Evolutionary conservation across 2,329 filamentous ascomycete genomes (phyloP), one percentile per base, ranked within the genome.

Genomic region (Colletotrichum sp.): DNA sequence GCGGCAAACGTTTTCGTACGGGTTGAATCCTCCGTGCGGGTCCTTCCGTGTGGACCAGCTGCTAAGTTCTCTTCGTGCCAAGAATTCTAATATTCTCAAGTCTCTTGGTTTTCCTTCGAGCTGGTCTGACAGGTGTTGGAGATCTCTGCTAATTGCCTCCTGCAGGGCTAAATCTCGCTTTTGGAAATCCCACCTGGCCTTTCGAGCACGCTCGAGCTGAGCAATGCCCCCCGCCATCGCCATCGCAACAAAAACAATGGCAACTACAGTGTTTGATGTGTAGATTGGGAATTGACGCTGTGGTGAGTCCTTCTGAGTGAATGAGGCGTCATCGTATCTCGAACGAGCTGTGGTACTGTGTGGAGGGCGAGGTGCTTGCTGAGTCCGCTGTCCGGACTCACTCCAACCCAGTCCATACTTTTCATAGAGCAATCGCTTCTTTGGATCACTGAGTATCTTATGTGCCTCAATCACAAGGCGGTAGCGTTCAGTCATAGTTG

Each of bases 401-500:
- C 13, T 28, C 75, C 78, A 78, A 15, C 71, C 76, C 3, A 71
- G n/a, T 28, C 49, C 68, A 21, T 76, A 34, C 24, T 36, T 62
- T 39, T 79, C 78, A 68, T 78, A 79, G 2, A 74, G 36, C 24
- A 70, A 30, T 3, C 72, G 70, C 16, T 73, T 77, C 3, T 59
- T 28, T 15, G 77, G 77, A 59, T 75, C 34, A 36, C 71, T 77
- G 6, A 79, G 71, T 9, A 79, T 60, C 12, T 75, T 67, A 26
- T 78, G 70, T 3, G 78, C 78, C 4, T 72, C 76, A 13, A 79
- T 44, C 13, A 78, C 52, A 10, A 79, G 78, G 7, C 73, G 75
- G 32, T 78, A 78, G 8, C 78, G 70, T 57, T 78, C 72, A 16
- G 72, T 71, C 9, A 68, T 49, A n/a, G 55, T 49, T 28, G 63